phyloP scores from a whole-genome alignment of 345 rosid species.

The Xanthoceras sorbifolium region DNA sequence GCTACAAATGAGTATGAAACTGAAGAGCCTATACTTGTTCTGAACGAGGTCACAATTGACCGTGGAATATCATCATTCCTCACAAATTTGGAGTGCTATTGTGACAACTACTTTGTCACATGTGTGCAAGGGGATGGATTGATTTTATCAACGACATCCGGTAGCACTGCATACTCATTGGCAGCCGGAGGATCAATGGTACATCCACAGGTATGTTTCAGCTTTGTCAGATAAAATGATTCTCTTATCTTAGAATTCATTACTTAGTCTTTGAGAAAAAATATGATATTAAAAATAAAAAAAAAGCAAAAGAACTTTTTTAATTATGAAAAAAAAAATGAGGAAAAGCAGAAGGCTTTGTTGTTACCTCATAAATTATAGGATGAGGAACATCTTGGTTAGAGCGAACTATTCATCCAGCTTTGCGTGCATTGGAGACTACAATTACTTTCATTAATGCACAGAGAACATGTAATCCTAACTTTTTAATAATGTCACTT shows the following conservation, averaged over 20 bases:
- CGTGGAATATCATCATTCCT: constrained; percentile 94
- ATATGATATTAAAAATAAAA: neutral
- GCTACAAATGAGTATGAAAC: constrained; percentile 74
- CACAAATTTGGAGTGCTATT: constrained; percentile 96
- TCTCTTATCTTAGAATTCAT: neutral
- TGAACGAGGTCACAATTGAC: constrained; percentile 98
- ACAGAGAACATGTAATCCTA: neutral
- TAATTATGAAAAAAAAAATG: no score
- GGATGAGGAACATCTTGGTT: neutral
- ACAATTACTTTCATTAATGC: neutral
- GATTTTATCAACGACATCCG: constrained; percentile 93
- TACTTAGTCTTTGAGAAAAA: neutral
- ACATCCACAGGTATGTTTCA: constrained; percentile 85
- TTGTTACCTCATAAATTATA: neutral
- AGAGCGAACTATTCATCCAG: neutral
- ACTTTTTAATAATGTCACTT: neutral
- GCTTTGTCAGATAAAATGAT: neutral
- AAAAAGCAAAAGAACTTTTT: no score
- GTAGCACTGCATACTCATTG: constrained; percentile 98
- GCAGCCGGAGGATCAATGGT: constrained; percentile 99
- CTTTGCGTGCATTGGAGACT: neutral
- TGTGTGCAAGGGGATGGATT: constrained; percentile 98
- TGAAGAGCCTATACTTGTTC: constrained; percentile 75
- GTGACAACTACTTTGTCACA: constrained; percentile 95
- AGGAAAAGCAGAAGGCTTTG: neutral